These are phyloP conservation scores for Fusarium sp. DNA, from an alignment of 2,329 filamentous ascomycete genomes.

Conservation along the genomic window DNA sequence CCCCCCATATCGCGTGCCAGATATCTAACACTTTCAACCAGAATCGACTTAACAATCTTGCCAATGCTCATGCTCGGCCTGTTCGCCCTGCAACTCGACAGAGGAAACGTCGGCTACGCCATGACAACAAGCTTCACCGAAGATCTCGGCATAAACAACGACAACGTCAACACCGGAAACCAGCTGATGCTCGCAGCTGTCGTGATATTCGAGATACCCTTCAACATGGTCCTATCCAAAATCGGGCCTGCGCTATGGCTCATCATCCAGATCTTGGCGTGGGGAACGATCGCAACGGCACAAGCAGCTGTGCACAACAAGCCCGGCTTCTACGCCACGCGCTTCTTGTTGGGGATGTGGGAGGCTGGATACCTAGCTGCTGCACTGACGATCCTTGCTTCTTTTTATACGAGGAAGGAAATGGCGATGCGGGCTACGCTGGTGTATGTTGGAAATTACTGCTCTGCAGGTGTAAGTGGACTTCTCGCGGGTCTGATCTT, in stretches of 20 bases:
- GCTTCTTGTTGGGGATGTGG: conserved; percentile 1
- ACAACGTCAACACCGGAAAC: conserved; percentile 14
- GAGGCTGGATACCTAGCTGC: conserved; percentile 7
- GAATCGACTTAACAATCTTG: neutral
- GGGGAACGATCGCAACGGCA: conserved; percentile 7
- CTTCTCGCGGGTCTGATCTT: neutral
- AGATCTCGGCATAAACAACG: conserved; percentile 5
- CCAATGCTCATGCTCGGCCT: conserved; percentile 14
- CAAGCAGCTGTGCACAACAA: neutral
- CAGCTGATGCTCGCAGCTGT: conserved; percentile 3
- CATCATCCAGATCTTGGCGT: neutral
- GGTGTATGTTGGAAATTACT: conserved; percentile 11
- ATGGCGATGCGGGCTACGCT: conserved; percentile 1
- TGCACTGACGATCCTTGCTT: neutral
- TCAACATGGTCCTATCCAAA: neutral
- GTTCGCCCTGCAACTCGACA: neutral
- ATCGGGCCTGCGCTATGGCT: conserved; percentile 6
- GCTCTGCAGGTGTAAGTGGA: conserved; percentile 7
- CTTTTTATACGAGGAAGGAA: neutral
- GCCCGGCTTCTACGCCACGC: neutral
- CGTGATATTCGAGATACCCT: neutral
- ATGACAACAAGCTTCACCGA: conserved; percentile 13
- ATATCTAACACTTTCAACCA: rapidly evolving
- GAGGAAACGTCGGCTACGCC: conserved; percentile 5
- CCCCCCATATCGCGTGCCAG: rapidly evolving